Base-by-base conservation (phyloP, 2,329 filamentous ascomycete species). In the Teratosphaeriaceae sp. region DNA sequence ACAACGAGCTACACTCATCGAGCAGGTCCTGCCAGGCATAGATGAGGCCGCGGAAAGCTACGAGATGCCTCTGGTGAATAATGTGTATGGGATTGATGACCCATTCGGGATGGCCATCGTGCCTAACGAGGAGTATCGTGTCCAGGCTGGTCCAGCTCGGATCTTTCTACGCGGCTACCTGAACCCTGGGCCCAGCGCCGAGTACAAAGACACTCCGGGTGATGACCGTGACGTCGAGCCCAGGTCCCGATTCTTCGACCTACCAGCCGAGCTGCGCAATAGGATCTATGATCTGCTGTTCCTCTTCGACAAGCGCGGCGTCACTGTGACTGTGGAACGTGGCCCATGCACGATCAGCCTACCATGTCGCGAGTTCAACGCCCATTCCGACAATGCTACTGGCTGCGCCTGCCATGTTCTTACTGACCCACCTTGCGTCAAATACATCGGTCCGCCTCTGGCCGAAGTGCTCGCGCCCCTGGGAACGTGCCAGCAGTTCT, bases 401-500 rank as follows among this genome's bases (percentile, higher is more conserved):
- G 8, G 24, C 8, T 8, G 16, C 29, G 6, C 8, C 29, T n/a
- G 16, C 8, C 29, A 16, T 5, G 29, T 16, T n/a, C 5, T 6
- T 31, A n/a, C 29, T 7, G n/a, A n/a, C n/a, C n/a, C n/a, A n/a
- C n/a, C n/a, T n/a, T n/a, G n/a, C n/a, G n/a, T n/a, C n/a, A n/a
- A n/a, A n/a, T n/a, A n/a, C n/a, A n/a, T n/a, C n/a, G n/a, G n/a
- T n/a, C 29, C 29, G 16, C 29, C 29, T 7, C 29, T 31, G 15
- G 22, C 5, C 3, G 18, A 20, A 23, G 21, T 40, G n/a, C 40
- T 53, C 5, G 37, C 48, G 4, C 12, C 49, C 3, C 45, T 53
- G 3, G 31, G 3, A 7, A 43, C 43, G 11, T 47, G 35, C 44
- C 49, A 47, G 38, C 44, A 51, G 13, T 23, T 51, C 12, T 40